phyloP scores from a whole-genome alignment of 2,329 filamentous ascomycete genomes.

The Macrophomina phaseolina region DNA sequence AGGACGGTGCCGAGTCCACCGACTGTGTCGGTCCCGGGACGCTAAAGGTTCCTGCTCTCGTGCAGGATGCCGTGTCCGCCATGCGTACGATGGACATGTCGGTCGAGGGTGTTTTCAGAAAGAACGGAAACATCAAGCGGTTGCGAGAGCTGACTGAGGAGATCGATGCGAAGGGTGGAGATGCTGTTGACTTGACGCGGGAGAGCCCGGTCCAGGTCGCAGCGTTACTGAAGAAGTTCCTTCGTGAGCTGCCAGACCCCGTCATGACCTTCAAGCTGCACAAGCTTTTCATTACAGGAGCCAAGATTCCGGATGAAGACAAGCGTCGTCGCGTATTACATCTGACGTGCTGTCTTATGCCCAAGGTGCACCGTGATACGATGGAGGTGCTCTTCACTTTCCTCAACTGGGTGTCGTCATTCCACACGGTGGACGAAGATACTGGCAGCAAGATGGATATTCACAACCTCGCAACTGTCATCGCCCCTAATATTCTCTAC shows the following conservation, averaged over 20 bases:
- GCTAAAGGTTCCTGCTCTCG: conserved; percentile 85
- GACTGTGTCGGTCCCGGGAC: conserved; percentile 93
- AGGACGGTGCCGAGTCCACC: conserved; percentile 95
- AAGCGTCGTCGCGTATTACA: conserved; percentile 86
- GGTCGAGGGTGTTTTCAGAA: conserved; percentile 96
- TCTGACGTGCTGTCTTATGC: conserved; percentile 87
- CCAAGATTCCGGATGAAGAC: conserved; percentile 82
- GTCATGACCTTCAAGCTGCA: conserved; percentile 95
- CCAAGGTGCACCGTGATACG: conserved; percentile 89
- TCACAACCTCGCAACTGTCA: conserved; percentile 95
- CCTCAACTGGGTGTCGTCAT: conserved; percentile 95
- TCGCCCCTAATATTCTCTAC: conserved; percentile 92
- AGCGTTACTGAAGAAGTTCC: conserved; percentile 91
- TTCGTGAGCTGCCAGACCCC: conserved; percentile 92
- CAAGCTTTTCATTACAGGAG: conserved; percentile 84
- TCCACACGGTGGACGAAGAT: conserved; percentile 96
- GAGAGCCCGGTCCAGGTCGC: conserved; percentile 94
- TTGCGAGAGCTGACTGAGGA: conserved; percentile 83
- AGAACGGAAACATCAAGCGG: conserved; percentile 98
- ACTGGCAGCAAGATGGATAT: conserved; percentile 99
- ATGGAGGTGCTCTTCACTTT: conserved; percentile 96
- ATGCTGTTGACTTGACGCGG: conserved; percentile 82
- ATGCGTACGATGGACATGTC: conserved; percentile 99
- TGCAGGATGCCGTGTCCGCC: conserved; percentile 92
- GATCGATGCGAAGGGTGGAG: conserved; percentile 85